Conservation (phyloP, 805 yeast genomes). For the Kluyveromyces wickerhamii region DNA sequence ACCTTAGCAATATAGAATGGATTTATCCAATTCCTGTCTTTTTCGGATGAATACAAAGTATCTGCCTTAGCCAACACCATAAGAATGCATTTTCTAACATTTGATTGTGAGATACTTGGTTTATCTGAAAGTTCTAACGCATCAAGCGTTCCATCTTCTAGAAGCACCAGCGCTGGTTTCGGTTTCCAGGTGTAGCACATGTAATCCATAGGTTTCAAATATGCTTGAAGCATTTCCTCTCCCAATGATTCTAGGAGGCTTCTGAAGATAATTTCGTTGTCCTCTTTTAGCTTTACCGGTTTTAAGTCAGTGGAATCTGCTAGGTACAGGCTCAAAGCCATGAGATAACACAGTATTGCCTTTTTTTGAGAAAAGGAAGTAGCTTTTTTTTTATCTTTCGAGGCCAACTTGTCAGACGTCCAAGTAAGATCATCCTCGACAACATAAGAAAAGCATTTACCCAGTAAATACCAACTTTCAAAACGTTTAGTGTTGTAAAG, state of each 20-base stretch:
- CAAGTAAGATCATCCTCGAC: constrained; percentile 90
- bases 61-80: constrained; percentile 19
- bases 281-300: constrained; percentile 6
- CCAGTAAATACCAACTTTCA: constrained; percentile 83
- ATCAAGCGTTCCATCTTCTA: constrained; percentile 14
- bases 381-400: constrained; percentile 46
- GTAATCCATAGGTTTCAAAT: constrained; percentile 57
- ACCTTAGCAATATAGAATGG: constrained; percentile 53
- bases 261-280: constrained; percentile 13
- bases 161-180: constrained; percentile 12
- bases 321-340: constrained; percentile 48
- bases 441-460: constrained; percentile 65
- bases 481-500: constrained; percentile 56
- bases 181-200: constrained; percentile 39
- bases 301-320: constrained; percentile 8
- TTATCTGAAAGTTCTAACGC: constrained; percentile 8
- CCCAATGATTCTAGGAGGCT: constrained; percentile 21
- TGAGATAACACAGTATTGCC: constrained; percentile 62
- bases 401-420: constrained; percentile 76
- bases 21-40: constrained; percentile 50
- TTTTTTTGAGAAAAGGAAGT: constrained; percentile 63
- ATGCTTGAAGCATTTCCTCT: constrained; percentile 39
- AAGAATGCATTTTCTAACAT: constrained; percentile 25
- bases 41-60: constrained; percentile 8
- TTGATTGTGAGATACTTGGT: constrained; percentile 21